Percentiles rank a stretch among this genome's conserved stretches.
Evolutionary conservation across 2,329 filamentous ascomycete species (phyloP).

Genomic region (Trichoderma gracile): DNA sequence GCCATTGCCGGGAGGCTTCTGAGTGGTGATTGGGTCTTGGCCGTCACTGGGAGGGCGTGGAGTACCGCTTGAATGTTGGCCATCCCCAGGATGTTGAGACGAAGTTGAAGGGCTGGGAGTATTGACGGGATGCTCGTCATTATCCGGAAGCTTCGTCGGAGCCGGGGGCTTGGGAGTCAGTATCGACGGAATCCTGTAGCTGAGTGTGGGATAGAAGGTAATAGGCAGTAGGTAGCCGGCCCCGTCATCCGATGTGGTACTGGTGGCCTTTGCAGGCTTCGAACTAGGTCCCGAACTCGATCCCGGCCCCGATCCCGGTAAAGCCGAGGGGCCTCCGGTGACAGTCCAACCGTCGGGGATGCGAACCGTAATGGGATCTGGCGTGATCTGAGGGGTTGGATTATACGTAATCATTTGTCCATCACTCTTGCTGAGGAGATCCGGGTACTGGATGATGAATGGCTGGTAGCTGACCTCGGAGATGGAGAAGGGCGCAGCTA

Average conservation of each 20-base stretch:
- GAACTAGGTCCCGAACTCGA: background rate
- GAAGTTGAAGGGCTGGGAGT: no score
- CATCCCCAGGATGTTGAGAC: no score
- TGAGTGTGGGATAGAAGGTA: conserved; percentile 12
- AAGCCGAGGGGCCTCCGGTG: background rate
- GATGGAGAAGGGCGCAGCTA: conserved; percentile 7
- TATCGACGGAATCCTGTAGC: conserved; percentile 4
- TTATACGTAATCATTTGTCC: conserved; percentile 8
- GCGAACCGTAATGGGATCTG: conserved; percentile 3
- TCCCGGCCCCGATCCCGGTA: no score
- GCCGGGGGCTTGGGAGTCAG: conserved; percentile 5
- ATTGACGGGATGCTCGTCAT: background rate
- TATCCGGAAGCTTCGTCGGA: conserved; percentile 3
- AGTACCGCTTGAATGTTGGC: no score
- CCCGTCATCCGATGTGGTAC: background rate
- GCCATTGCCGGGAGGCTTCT: no score
- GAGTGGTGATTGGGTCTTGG: no score
- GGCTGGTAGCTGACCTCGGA: conserved; percentile 20
- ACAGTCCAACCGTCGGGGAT: conserved; percentile 8
- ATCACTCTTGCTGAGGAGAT: background rate
- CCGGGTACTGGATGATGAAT: background rate
- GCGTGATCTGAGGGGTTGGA: conserved; percentile 5
- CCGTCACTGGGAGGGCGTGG: no score
- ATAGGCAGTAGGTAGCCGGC: conserved; percentile 7
- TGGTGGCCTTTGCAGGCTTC: background rate